A percentile compares a stretch with the other conserved stretches of the same genome.
Conservation (phyloP, 768 basidiomycete species). For the Podaxis sp. region DNA sequence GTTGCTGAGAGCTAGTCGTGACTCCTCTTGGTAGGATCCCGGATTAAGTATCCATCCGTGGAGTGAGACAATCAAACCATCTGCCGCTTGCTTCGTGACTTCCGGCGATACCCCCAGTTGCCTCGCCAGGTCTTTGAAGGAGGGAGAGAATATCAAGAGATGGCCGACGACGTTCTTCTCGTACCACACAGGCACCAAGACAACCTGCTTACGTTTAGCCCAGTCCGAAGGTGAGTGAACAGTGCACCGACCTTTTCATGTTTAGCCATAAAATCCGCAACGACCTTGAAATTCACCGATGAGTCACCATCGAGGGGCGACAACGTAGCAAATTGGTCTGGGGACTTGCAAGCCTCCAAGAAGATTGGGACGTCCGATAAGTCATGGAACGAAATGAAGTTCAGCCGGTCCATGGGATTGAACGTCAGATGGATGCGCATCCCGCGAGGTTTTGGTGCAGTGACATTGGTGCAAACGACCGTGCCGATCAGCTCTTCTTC, state of each 20-base stretch:
- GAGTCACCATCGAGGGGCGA: constrained; percentile 10
- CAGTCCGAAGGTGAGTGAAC: neutral
- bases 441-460: constrained; percentile 3
- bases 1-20: constrained; percentile 1
- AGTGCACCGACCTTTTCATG: constrained; percentile 38
- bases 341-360: constrained; percentile 42
- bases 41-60: constrained; percentile 9
- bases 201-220: constrained; percentile 33
- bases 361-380: constrained; percentile 41
- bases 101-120: constrained; percentile 38
- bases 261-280: constrained; percentile 34
- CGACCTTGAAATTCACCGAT: constrained; percentile 4
- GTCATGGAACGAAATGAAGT: constrained; percentile 39
- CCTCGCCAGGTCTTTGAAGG: constrained; percentile 24
- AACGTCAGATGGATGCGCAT: constrained; percentile 10
- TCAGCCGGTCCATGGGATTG: constrained; percentile 4
- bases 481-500: constrained; percentile 39
- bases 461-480: constrained; percentile 8
- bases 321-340: constrained; percentile 51
- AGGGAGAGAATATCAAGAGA: constrained; percentile 35
- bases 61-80: constrained; percentile 3
- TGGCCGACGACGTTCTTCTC: constrained; percentile 46
- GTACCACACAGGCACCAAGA: constrained; percentile 41
- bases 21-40: neutral
- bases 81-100: constrained; percentile 11